Conservation (phyloP, 2,329 filamentous ascomycete species). For the Fusarium nanum region DNA sequence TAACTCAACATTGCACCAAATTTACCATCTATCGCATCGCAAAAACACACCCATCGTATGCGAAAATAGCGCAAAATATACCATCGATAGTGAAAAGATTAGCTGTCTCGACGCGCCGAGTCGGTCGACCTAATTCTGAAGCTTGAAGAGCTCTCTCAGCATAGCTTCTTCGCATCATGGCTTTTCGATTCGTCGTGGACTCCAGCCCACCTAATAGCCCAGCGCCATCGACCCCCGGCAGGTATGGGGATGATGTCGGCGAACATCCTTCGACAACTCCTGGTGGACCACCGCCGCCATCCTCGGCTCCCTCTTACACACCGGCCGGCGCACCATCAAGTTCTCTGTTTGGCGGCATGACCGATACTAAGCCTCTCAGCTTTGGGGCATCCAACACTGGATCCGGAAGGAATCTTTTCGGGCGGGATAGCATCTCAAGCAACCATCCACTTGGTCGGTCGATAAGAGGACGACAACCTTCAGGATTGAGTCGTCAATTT, state of each 20-base stretch:
- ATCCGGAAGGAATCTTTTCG: constrained; percentile 54
- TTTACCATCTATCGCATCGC: constrained; percentile 24
- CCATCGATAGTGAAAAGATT: constrained; percentile 14
- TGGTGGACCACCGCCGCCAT: constrained; percentile 63
- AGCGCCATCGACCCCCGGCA: constrained; percentile 63
- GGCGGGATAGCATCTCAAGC: constrained; percentile 52
- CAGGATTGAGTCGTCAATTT: constrained; percentile 61
- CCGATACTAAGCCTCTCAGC: constrained; percentile 53
- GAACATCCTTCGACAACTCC: constrained; percentile 66
- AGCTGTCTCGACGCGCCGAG: constrained; percentile 19
- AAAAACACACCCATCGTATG: constrained; percentile 23
- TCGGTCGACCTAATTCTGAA: constrained; percentile 18
- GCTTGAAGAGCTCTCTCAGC: constrained; percentile 33
- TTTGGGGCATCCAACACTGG: constrained; percentile 50
- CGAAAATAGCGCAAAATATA: constrained; percentile 10
- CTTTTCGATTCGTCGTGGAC: constrained; percentile 57
- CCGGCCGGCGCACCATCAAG: constrained; percentile 68
- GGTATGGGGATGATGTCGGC: constrained; percentile 51
- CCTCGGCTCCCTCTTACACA: constrained; percentile 66
- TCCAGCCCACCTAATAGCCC: constrained; percentile 57
- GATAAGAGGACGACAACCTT: constrained; percentile 59
- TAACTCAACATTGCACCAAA: constrained; percentile 28
- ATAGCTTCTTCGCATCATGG: constrained; percentile 50
- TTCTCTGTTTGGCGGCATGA: constrained; percentile 61
- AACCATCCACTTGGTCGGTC: constrained; percentile 61